Conservation (phyloP, 768 basidiomycete genomes). For the Boletus vinaceobasis region DNA sequence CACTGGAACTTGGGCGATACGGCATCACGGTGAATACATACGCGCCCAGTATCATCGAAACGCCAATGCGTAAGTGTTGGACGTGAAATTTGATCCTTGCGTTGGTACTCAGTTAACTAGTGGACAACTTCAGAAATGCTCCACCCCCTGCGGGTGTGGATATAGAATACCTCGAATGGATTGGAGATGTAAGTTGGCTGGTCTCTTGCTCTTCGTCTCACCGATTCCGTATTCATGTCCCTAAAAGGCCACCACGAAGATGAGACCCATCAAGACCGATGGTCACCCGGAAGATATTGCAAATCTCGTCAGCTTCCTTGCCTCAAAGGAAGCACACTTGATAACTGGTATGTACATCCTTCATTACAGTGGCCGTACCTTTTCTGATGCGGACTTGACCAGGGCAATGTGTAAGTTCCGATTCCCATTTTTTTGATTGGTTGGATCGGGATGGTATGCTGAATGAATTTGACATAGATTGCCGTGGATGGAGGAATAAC, state of each 20-base stretch:
- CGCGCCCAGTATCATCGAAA: constrained; percentile 33
- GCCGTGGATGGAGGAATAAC: not conserved
- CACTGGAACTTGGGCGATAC: constrained; percentile 28
- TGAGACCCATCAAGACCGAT: constrained; percentile 10
- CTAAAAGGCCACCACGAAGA: no score
- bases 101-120: not conserved
- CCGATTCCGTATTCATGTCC: no score
- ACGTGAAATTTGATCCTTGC: not conserved
- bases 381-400: not conserved
- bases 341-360: not conserved
- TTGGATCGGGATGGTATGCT: not conserved
- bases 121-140: not conserved
- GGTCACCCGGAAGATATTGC: constrained; percentile 33
- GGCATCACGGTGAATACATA: constrained; percentile 38
- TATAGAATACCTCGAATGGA: not conserved
- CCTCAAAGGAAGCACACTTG: constrained; percentile 28
- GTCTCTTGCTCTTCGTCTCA: no score
- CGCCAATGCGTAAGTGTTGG: constrained; percentile 24
- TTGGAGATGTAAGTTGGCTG: not conserved
- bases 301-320: constrained; percentile 31
- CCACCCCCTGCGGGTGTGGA: not conserved
- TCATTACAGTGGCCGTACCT: no score
- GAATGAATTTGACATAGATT: not conserved
- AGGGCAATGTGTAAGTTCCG: constrained; percentile 3
- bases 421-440: not conserved